Evolutionary conservation across 441 rosid genomes (phyloP).

Genomic region (Euphorbia corollata): DNA sequence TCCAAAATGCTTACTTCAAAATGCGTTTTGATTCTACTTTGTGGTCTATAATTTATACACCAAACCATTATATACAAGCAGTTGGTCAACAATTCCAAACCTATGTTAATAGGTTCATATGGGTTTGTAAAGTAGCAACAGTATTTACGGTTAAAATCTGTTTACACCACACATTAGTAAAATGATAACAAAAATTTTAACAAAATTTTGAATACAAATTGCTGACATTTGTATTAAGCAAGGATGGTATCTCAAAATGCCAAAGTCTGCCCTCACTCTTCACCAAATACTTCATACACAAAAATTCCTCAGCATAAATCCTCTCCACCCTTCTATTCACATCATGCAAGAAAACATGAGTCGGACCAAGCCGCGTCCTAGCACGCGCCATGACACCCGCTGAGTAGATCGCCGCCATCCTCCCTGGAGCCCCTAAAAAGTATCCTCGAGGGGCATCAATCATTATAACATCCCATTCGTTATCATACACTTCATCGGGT

Average conservation of each 20-base stretch:
- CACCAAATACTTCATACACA: slow-evolving; percentile 45
- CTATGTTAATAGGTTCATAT: no score
- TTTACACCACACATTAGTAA: no score
- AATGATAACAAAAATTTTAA: background rate
- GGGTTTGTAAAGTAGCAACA: no score
- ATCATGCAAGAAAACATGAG: slow-evolving; percentile 61
- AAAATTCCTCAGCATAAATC: slow-evolving; percentile 41
- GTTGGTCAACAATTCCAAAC: no score
- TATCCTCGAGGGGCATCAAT: slow-evolving; percentile 64
- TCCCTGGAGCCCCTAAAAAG: slow-evolving; percentile 52
- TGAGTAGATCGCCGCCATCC: slow-evolving; percentile 64
- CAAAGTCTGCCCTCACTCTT: slow-evolving; percentile 40
- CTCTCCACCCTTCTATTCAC: slow-evolving; percentile 54
- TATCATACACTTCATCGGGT: slow-evolving; percentile 47
- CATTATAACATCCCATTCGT: slow-evolving; percentile 66
- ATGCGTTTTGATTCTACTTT: no score
- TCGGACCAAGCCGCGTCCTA: slow-evolving; percentile 45
- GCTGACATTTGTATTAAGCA: slow-evolving; percentile 13
- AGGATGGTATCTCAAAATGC: slow-evolving; percentile 58
- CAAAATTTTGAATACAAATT: slow-evolving; percentile 8
- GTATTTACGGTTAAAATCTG: no score
- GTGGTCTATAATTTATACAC: no score
- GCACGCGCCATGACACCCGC: slow-evolving; percentile 54
- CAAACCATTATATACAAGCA: no score
- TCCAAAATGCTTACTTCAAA: no score